phyloP scores from a whole-genome alignment of 106 monocot genomes.

The Phalaenopsis equestris region DNA sequence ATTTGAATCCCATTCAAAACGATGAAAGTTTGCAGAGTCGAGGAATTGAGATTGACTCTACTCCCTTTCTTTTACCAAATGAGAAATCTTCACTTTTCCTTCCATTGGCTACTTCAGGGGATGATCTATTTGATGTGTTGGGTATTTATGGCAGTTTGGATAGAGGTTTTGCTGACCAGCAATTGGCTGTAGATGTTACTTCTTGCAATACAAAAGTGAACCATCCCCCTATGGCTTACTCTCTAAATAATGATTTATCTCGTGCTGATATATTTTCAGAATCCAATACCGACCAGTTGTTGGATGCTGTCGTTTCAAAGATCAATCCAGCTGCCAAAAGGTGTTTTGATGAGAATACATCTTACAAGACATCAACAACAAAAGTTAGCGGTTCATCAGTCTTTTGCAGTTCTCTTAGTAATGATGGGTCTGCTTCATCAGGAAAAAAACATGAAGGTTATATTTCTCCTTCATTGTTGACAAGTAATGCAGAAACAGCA shows the following conservation, averaged over 20 bases:
- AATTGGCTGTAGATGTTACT: slow-evolving; percentile 19
- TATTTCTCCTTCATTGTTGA: slow-evolving; percentile 10
- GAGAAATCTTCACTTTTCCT: slow-evolving; percentile 6
- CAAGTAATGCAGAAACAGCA: slow-evolving; percentile 20
- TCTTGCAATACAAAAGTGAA: slow-evolving; percentile 19
- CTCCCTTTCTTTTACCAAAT: neutral
- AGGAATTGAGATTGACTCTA: neutral
- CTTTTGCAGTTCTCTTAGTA: slow-evolving; percentile 2
- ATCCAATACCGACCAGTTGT: slow-evolving; percentile 45
- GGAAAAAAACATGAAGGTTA: slow-evolving; percentile 1
- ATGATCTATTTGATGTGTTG: slow-evolving; percentile 67
- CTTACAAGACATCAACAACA: neutral
- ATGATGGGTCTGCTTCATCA: slow-evolving; percentile 6
- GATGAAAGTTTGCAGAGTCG: neutral
- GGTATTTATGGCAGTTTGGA: slow-evolving; percentile 24
- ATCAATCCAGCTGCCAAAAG: neutral
- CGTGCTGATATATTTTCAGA: slow-evolving; percentile 32
- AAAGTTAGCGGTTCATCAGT: neutral
- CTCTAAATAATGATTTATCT: slow-evolving; percentile 22
- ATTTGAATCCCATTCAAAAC: neutral
- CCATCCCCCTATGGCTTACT: slow-evolving; percentile 20
- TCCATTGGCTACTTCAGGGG: slow-evolving; percentile 13
- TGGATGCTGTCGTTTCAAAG: slow-evolving; percentile 8
- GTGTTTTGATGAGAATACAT: slow-evolving; percentile 1
- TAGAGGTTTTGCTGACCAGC: slow-evolving; percentile 9